Conservation (phyloP, 352 stramenopile genomes). For the Peronosclerospora sorghi region DNA sequence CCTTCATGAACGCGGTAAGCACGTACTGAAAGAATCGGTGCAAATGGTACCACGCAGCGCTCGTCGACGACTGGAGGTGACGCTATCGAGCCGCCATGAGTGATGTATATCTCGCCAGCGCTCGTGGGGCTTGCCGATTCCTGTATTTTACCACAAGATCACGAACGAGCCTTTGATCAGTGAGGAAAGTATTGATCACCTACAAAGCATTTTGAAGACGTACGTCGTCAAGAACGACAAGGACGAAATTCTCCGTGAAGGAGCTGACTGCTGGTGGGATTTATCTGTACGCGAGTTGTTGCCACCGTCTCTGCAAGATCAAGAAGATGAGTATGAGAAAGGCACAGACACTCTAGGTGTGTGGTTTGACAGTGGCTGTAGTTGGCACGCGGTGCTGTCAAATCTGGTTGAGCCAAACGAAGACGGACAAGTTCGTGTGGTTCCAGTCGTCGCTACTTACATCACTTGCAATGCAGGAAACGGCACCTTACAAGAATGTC, state of each 20-base stretch:
- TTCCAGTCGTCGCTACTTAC: conserved; percentile 98
- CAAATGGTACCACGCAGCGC: conserved; percentile 88
- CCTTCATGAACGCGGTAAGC: conserved; percentile 77
- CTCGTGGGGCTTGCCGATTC: conserved; percentile 96
- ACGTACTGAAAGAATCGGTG: conserved; percentile 54
- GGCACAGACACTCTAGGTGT: conserved; percentile 98
- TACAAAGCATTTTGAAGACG: conserved; percentile 50
- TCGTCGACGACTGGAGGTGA: conserved; percentile 74
- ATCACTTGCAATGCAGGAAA: conserved; percentile 69
- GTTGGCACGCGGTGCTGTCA: conserved; percentile 54
- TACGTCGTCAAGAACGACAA: conserved; percentile 25
- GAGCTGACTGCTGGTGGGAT: conserved; percentile 95
- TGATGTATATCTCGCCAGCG: conserved; percentile 99
- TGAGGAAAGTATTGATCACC: conserved; percentile 79
- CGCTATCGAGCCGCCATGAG: conserved; percentile 85
- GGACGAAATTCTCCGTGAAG: conserved; percentile 54
- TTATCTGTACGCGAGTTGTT: conserved; percentile 69
- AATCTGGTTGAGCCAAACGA: conserved; percentile 28
- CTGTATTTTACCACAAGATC: conserved; percentile 93
- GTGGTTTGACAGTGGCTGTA: conserved; percentile 96
- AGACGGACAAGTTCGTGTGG: conserved; percentile 84
- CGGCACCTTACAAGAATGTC: conserved; percentile 91
- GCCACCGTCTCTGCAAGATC: conserved; percentile 35
- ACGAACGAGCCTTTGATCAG: conserved; percentile 88
- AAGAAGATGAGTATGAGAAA: conserved; percentile 88